Conservation (phyloP, 2,329 filamentous ascomycete genomes). For the Alternaria rosae region DNA sequence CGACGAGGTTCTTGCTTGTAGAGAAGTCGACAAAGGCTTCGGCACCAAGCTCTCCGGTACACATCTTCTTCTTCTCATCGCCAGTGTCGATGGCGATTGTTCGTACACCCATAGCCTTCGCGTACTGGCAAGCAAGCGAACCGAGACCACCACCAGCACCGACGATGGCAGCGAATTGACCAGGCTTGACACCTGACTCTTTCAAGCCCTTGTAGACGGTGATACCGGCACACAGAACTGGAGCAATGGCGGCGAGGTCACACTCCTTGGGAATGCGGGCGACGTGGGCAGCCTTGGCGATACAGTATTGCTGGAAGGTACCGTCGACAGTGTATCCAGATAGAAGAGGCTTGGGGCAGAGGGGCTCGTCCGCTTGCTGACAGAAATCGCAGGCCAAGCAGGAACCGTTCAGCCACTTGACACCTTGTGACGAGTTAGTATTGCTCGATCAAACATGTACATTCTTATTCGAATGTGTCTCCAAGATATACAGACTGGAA, state of each 20-base stretch:
- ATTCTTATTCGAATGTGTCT: neutral
- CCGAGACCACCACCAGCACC: slow-evolving; percentile 87
- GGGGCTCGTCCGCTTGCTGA: slow-evolving; percentile 79
- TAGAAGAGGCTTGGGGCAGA: slow-evolving; percentile 76
- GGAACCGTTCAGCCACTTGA: slow-evolving; percentile 91
- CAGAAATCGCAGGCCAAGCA: slow-evolving; percentile 88
- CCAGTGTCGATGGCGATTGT: slow-evolving; percentile 84
- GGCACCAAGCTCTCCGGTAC: slow-evolving; percentile 72
- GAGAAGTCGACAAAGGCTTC: slow-evolving; percentile 80
- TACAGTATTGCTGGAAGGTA: slow-evolving; percentile 89
- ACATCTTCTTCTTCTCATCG: slow-evolving; percentile 78
- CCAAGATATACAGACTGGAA: neutral
- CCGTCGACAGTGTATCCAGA: slow-evolving; percentile 95
- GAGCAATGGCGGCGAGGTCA: slow-evolving; percentile 77
- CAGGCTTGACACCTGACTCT: slow-evolving; percentile 76
- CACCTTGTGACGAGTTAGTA: slow-evolving; percentile 51
- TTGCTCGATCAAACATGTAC: neutral
- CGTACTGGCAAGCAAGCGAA: slow-evolving; percentile 83
- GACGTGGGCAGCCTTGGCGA: slow-evolving; percentile 86
- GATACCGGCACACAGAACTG: slow-evolving; percentile 83
- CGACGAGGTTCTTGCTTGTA: slow-evolving; percentile 77
- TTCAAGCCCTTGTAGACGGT: slow-evolving; percentile 93
- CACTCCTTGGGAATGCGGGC: slow-evolving; percentile 81
- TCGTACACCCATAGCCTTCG: slow-evolving; percentile 85
- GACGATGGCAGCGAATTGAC: slow-evolving; percentile 82